Conservation (phyloP, 495 filamentous ascomycete genomes). For the Ramalina intermedia region DNA sequence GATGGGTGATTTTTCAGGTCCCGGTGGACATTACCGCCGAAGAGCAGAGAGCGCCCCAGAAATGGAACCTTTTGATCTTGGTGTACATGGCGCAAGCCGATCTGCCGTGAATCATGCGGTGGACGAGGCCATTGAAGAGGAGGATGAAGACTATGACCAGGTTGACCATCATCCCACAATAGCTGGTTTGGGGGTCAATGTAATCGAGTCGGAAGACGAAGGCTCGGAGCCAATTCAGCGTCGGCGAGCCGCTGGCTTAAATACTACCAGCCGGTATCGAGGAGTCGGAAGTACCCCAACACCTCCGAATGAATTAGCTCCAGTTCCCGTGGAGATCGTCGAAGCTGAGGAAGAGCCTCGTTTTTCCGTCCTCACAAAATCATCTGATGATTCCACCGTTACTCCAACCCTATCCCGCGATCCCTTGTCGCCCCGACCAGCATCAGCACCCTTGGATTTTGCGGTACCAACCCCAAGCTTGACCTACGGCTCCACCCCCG, state of each 20-base stretch:
- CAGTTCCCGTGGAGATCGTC: conserved; percentile 24
- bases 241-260: not conserved
- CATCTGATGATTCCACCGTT: conserved; percentile 39
- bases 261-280: conserved; percentile 20
- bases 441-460: conserved; percentile 39
- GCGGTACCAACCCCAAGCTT: conserved; percentile 16
- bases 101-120: conserved; percentile 41
- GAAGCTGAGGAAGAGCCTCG: conserved; percentile 29
- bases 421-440: conserved; percentile 32
- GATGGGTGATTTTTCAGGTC: conserved; percentile 58
- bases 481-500: conserved; percentile 11
- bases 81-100: no score
- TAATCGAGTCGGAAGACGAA: conserved; percentile 18
- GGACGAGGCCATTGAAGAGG: conserved; percentile 86
- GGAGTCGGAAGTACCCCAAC: conserved; percentile 18
- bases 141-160: conserved; percentile 63
- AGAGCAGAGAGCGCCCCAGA: conserved; percentile 86
- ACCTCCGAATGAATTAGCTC: not conserved
- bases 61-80: conserved; percentile 67
- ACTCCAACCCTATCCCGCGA: conserved; percentile 28
- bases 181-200: conserved; percentile 37
- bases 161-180: conserved; percentile 51
- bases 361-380: conserved; percentile 28
- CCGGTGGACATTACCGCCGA: conserved; percentile 68
- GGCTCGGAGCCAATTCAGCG: conserved; percentile 19